Evolutionary conservation across 306 rosid species (phyloP).

Genomic region (Cucumis hystrix): DNA sequence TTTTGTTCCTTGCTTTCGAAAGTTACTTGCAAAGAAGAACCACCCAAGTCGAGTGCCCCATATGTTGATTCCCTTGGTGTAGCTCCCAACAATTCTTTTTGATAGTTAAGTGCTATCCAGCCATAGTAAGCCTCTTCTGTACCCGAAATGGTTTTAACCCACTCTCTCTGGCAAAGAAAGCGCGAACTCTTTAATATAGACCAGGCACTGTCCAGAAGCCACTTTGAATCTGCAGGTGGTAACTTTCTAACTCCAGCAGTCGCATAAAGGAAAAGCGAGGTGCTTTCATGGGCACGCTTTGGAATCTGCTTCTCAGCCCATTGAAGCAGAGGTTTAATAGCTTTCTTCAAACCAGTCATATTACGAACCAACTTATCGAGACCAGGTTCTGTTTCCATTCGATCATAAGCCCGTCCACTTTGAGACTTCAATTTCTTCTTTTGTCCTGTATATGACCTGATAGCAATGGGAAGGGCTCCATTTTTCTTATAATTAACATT

Average conservation of each 20-base stretch:
- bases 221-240: conserved; percentile 41
- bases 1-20: conserved; percentile 67
- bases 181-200: conserved; percentile 60
- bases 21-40: conserved; percentile 91
- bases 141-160: conserved; percentile 72
- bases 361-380: conserved; percentile 67
- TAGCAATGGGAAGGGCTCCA: conserved; percentile 48
- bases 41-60: conserved; percentile 94
- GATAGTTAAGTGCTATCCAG: conserved; percentile 90
- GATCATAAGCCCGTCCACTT: conserved; percentile 70
- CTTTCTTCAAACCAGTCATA: conserved; percentile 44
- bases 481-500: conserved; percentile 26
- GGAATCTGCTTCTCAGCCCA: conserved; percentile 95
- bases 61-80: conserved; percentile 60
- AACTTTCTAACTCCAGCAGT: conserved; percentile 91
- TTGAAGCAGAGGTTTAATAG: conserved; percentile 56
- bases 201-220: conserved; percentile 85
- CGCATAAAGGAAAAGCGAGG: conserved; percentile 69
- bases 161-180: conserved; percentile 53
- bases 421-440: conserved; percentile 22
- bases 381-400: conserved; percentile 95
- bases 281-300: conserved; percentile 38
- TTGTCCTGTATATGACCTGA: conserved; percentile 28
- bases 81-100: conserved; percentile 42
- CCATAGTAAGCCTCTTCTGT: conserved; percentile 91